Conservation (phyloP, 2,329 filamentous ascomycete species). For the Dothideomycetidae sp. region DNA sequence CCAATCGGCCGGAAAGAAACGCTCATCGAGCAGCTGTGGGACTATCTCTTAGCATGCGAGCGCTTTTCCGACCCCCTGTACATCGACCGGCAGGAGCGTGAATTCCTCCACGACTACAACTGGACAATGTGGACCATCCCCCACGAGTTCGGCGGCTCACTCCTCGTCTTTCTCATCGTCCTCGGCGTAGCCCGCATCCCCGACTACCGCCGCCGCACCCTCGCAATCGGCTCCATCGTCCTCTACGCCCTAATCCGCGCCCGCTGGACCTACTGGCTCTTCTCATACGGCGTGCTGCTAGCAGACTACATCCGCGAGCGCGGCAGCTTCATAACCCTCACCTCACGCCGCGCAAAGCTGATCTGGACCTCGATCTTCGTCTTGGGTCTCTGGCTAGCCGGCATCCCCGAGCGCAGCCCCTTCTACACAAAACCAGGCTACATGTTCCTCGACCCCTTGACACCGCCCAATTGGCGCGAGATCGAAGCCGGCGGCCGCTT, state of each 20-base stretch:
- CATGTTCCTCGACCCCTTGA: slow-evolving; percentile 9
- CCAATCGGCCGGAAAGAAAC: slow-evolving; percentile 7
- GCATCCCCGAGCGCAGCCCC: slow-evolving; percentile 5
- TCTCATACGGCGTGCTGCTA: slow-evolving; percentile 12
- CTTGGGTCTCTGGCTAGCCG: slow-evolving; percentile 10
- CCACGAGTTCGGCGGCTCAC: slow-evolving; percentile 14
- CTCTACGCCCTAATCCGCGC: slow-evolving; percentile 9
- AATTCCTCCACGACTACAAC: slow-evolving; percentile 12
- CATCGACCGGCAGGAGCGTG: slow-evolving; percentile 9
- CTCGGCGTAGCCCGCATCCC: slow-evolving; percentile 8
- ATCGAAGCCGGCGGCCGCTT: slow-evolving; percentile 11
- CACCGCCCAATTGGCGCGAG: slow-evolving; percentile 8
- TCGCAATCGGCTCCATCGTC: slow-evolving; percentile 1
- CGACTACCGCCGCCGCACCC: neutral
- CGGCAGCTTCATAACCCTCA: slow-evolving; percentile 13
- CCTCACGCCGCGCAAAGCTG: neutral
- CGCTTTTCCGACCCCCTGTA: slow-evolving; percentile 13
- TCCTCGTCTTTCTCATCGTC: slow-evolving; percentile 14
- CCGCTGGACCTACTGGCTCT: slow-evolving; percentile 14
- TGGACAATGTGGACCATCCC: slow-evolving; percentile 17
- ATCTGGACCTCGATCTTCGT: slow-evolving; percentile 8
- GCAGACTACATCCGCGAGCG: slow-evolving; percentile 12
- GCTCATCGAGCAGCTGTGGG: slow-evolving; percentile 11
- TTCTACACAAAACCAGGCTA: slow-evolving; percentile 12
- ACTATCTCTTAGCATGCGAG: slow-evolving; percentile 8